phyloP scores from a whole-genome alignment of 805 yeast species.

The Priceomyces castillae region DNA sequence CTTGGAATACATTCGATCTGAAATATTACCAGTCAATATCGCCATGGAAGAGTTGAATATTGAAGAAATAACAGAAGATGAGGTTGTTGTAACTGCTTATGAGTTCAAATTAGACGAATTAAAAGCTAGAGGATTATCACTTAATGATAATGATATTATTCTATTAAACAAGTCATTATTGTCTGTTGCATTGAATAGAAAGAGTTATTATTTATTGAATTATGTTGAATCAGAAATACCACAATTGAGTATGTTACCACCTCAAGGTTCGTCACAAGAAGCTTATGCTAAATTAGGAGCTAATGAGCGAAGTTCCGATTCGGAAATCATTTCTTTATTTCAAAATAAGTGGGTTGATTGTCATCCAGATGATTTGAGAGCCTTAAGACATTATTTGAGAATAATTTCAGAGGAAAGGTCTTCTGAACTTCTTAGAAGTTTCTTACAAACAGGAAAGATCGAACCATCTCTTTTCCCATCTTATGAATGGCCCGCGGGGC shows the following conservation, averaged over 20 bases:
- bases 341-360: slow-evolving; percentile 34
- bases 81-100: slow-evolving; percentile 72
- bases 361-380: slow-evolving; percentile 47
- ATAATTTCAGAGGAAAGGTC: slow-evolving; percentile 52
- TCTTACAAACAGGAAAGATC: slow-evolving; percentile 57
- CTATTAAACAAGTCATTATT: slow-evolving; percentile 54
- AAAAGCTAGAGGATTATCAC: slow-evolving; percentile 26
- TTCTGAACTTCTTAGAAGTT: slow-evolving; percentile 55
- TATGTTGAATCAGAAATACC: slow-evolving; percentile 42
- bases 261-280: slow-evolving; percentile 11
- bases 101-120: slow-evolving; percentile 57
- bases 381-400: slow-evolving; percentile 56
- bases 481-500: slow-evolving; percentile 82
- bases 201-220: slow-evolving; percentile 55
- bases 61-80: slow-evolving; percentile 49
- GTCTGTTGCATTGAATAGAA: slow-evolving; percentile 57
- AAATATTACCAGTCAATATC: slow-evolving; percentile 31
- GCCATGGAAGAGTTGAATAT: slow-evolving; percentile 37
- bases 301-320: slow-evolving; percentile 52
- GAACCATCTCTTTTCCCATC: slow-evolving; percentile 57
- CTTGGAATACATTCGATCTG: slow-evolving; percentile 23
- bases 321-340: slow-evolving; percentile 50
- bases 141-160: slow-evolving; percentile 34
- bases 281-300: slow-evolving; percentile 52
- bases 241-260: not conserved